These are phyloP conservation scores for Tulasnella sp. DNA, from an alignment of 768 basidiomycete species.

Conservation along the genomic window DNA sequence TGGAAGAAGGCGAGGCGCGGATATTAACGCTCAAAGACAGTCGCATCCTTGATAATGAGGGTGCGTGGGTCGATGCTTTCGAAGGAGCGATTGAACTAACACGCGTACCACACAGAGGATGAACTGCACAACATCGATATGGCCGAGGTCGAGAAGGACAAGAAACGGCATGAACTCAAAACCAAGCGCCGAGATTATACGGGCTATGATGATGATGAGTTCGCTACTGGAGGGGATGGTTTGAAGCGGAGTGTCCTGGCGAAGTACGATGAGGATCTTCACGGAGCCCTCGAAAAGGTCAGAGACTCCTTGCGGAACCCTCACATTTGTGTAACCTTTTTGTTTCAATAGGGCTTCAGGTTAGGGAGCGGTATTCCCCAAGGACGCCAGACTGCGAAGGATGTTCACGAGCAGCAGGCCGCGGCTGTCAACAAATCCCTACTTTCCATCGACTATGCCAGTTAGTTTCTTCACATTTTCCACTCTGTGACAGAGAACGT, in stretches of 20 bases:
- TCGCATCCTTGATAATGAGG: slow-evolving; percentile 92
- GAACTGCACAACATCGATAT: slow-evolving; percentile 95
- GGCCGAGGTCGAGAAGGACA: slow-evolving; percentile 77
- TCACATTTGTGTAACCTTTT: slow-evolving; percentile 8
- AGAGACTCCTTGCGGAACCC: slow-evolving; percentile 32
- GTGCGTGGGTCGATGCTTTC: slow-evolving; percentile 38
- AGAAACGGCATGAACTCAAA: slow-evolving; percentile 78
- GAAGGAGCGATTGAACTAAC: slow-evolving; percentile 1
- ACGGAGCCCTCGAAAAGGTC: slow-evolving; percentile 67
- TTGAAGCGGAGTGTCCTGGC: slow-evolving; percentile 77
- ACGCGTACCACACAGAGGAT: slow-evolving; percentile 64
- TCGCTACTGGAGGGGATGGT: slow-evolving; percentile 68
- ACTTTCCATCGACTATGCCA: slow-evolving; percentile 82
- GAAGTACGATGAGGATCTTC: slow-evolving; percentile 91
- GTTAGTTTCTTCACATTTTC: slow-evolving; percentile 47
- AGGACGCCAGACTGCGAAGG: slow-evolving; percentile 40
- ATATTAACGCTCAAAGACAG: slow-evolving; percentile 97
- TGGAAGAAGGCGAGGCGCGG: slow-evolving; percentile 90
- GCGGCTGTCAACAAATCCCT: slow-evolving; percentile 73
- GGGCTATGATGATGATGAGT: slow-evolving; percentile 96
- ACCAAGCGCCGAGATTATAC: slow-evolving; percentile 87
- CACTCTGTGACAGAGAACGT: slow-evolving; percentile 23
- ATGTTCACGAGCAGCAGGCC: slow-evolving; percentile 49
- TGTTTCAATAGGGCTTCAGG: slow-evolving; percentile 66
- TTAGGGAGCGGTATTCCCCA: slow-evolving; percentile 60